Percentiles rank a stretch among this genome's conserved stretches.
Evolutionary conservation across 208 protist genomes (phyloP).

Genomic region (Trypanosoma rangeli): DNA sequence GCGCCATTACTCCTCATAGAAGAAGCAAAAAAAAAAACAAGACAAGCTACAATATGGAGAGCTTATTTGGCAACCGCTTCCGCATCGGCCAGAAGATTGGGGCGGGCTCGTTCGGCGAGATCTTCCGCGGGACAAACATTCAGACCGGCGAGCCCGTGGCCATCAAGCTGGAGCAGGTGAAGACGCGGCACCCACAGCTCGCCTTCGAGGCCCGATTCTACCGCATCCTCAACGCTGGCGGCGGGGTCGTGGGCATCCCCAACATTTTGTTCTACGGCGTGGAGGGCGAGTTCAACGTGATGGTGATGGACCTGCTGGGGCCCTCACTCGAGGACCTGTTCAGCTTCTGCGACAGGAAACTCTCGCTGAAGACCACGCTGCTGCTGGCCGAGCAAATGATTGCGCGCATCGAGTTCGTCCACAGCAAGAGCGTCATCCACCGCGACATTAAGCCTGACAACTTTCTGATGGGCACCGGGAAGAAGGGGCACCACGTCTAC

Average conservation of each 20-base stretch:
- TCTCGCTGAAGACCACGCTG: conserved; percentile 92
- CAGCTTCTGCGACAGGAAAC: conserved; percentile 81
- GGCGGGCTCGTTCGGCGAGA: conserved; percentile 93
- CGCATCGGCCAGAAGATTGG: conserved; percentile 98
- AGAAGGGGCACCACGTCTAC: conserved; percentile 92
- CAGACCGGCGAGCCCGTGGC: conserved; percentile 88
- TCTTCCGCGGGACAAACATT: conserved; percentile 92
- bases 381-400: conserved; percentile 94
- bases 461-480: conserved; percentile 92
- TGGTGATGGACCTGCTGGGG: conserved; percentile 94
- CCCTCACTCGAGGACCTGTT: conserved; percentile 93
- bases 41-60: conserved; percentile 82
- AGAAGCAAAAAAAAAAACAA: conserved; percentile 60
- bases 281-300: conserved; percentile 92
- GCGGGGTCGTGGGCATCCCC: conserved; percentile 84
- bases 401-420: conserved; percentile 89
- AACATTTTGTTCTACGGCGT: conserved; percentile 87
- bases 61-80: conserved; percentile 4
- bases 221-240: conserved; percentile 78
- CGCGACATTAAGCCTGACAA: conserved; percentile 96
- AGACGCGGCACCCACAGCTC: conserved; percentile 92
- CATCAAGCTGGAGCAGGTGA: conserved; percentile 91
- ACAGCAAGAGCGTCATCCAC: conserved; percentile 92
- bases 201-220: conserved; percentile 91
- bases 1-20: not conserved